Evolutionary conservation across 2,329 filamentous ascomycete genomes (phyloP).

Genomic region (Aspergillus hiratsukae): DNA sequence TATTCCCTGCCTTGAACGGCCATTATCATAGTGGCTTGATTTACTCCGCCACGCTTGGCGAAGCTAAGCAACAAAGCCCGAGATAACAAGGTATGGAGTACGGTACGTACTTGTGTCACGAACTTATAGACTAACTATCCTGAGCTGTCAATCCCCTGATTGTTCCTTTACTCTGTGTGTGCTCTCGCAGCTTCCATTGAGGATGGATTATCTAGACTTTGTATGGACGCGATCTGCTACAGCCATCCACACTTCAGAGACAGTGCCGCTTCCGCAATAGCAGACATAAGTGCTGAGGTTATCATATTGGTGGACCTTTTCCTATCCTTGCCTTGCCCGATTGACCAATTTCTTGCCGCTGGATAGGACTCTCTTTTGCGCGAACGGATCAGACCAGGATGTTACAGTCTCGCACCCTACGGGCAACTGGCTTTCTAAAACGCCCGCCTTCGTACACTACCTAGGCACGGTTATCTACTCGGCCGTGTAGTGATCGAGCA

Average conservation of each 20-base stretch:
- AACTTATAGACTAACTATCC: background rate
- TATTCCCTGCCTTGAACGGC: background rate
- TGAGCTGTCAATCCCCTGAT: background rate
- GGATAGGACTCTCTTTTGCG: background rate
- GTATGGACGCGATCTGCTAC: background rate
- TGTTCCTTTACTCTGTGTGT: background rate
- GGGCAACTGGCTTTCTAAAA: background rate
- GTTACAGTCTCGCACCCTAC: background rate
- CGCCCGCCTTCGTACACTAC: background rate
- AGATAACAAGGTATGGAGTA: background rate
- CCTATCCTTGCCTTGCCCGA: background rate
- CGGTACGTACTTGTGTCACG: background rate
- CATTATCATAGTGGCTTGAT: background rate
- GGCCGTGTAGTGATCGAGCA: background rate
- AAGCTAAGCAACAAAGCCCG: background rate
- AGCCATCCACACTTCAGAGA: background rate
- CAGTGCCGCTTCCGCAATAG: background rate
- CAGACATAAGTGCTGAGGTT: background rate
- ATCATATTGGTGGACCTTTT: background rate
- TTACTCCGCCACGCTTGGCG: background rate
- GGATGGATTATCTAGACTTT: background rate
- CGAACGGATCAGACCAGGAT: background rate
- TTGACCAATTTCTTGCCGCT: background rate
- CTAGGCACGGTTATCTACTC: background rate
- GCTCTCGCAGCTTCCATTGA: background rate